Base-by-base conservation (phyloP, 2,329 filamentous ascomycete genomes). In the Fusarium beomiforme region DNA sequence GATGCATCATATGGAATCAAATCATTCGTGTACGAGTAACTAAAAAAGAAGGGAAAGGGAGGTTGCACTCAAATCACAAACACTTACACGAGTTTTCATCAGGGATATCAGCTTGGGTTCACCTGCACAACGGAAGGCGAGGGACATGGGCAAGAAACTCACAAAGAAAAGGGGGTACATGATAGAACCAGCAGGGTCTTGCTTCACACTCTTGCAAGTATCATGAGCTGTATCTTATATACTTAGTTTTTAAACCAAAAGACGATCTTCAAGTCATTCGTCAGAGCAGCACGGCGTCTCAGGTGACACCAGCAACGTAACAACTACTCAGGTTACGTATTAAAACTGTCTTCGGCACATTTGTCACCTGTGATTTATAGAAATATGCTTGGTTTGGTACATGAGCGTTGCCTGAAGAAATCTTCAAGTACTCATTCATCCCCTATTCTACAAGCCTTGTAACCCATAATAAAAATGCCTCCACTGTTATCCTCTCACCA, bases 11-110 rank as follows among this genome's bases (percentile, higher is more conserved):
- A 36, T 23, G 66, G 51, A 41, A 51, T 33, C 17, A 46, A 41
- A 51, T 55, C 26, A 46, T 33, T 46, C 33, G 42, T 63, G 67
- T 70, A 70, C 34, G 67, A 70, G 51, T 70, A 61, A 46, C 36
- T 44, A 70, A 67, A 69, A 67, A 61, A 46, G 37, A n/a, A 43
- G 47, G 46, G 51, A 37, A 41, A 31, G n/a, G 33, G 36, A 14
- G 37, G 47, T 47, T 41, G 43, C 64, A 51, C 50, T 50, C 23
- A 56, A 63, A 51, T 21, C 31, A 68, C 17, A 50, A 24, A 61
- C 46, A 59, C 21, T 26, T 47, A 67, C n/a, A 62, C 33, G 59
- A 41, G 37, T 57, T 51, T 36, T 56, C 31, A 56, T 66, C 19
- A n/a, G 41, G 54, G 49, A 46, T 34, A 39, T 43, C 55, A 59